Base-by-base conservation (phyloP, 768 basidiomycete genomes). In the Calocybe indica region DNA sequence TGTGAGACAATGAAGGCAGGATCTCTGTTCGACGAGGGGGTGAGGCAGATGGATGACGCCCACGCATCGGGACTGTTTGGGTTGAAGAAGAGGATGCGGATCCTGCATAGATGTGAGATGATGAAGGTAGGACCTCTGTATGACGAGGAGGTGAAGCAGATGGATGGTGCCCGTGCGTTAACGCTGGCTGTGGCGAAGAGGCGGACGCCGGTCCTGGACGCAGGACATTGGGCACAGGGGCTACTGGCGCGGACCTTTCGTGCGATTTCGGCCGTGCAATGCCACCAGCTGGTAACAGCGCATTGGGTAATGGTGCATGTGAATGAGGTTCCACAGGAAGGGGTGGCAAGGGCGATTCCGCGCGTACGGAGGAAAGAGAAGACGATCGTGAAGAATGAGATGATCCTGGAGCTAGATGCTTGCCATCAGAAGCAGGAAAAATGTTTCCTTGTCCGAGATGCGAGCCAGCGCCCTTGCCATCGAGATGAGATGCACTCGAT, bases 221-320 rank as follows among this genome's bases (percentile, higher is more conserved):
- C n/a, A 79, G 66, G 31, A 70, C 61, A 1, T 66, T 57, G 7
- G 79, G 75, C 9, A 73, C 50, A 34, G 58, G 56, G 35, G 56
- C 22, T 22, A 22, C 22, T 22, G 22, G 22, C 22, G 41, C 15
- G 59, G 32, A 6, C 46, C 52, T 11, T 51, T 30, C 48, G 37
- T 36, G 50, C 14, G 9, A 46, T 48, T 52, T 52, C 48, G 40
- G 55, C n/a, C 36, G 47, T 5, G 48, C 35, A 35, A 50, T 43
- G 45, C 47, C 49, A 42, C 60, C 41, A 12, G 61, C 61, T 12
- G 58, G 52, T 39, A 56, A 44, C 14, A 61, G 45, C 8, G 52
- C 54, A 28, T 35, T 37, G 7, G 49, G 62, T 30, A 65, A 57
- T 28, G 59, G 47, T 43, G 37, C 39, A 33, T 37, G 47, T 13